Evolutionary conservation across 192 early-diverging fungal species (phyloP).

Genomic region (Chytriomyces sp.): DNA sequence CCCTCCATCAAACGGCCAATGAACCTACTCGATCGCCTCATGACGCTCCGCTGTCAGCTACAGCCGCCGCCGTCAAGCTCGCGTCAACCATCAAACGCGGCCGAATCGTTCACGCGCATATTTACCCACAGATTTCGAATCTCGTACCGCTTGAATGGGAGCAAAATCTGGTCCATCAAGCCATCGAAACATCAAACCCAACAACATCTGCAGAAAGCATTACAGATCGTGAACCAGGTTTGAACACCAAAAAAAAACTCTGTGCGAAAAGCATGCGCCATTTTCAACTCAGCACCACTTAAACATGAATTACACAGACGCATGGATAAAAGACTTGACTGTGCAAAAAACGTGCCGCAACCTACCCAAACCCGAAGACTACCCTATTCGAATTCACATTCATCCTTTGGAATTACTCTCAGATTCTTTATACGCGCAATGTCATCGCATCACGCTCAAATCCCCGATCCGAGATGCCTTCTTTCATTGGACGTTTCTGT

Average conservation of each 20-base stretch:
- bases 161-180: background rate
- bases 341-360: background rate
- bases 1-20: too few relatives aligned
- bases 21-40: background rate
- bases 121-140: background rate
- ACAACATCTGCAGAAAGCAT: too few relatives aligned
- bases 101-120: background rate
- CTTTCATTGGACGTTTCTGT: slow-evolving; percentile 40
- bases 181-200: too few relatives aligned
- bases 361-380: background rate
- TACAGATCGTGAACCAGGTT: too few relatives aligned
- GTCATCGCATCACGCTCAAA: slow-evolving; percentile 32
- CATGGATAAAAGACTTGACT: slow-evolving; percentile 35
- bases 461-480: slow-evolving; percentile 37
- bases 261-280: too few relatives aligned
- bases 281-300: too few relatives aligned
- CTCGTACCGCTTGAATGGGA: background rate
- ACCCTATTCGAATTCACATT: slow-evolving; percentile 8
- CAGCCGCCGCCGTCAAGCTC: background rate
- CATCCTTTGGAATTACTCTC: background rate
- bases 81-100: background rate
- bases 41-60: background rate
- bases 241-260: too few relatives aligned
- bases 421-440: slow-evolving; percentile 16
- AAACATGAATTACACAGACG: background rate